A percentile compares a stretch with the other conserved stretches of the same genome.
phyloP scores from a whole-genome alignment of 768 basidiomycete genomes.

The Agrocybe praecox region DNA sequence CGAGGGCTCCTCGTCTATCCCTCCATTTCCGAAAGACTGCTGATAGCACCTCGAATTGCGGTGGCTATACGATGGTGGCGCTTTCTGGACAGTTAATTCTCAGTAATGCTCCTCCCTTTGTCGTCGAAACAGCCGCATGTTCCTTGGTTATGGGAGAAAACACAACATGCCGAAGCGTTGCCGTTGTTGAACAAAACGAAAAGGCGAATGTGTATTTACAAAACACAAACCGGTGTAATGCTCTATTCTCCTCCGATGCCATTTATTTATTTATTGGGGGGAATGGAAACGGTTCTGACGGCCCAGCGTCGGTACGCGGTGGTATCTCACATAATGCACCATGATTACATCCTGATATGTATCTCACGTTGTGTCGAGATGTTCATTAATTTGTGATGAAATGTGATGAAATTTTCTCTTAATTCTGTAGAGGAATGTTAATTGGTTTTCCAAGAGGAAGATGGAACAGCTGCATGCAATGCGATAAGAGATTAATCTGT shows the following conservation, averaged over 20 bases:
- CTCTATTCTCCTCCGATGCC: not conserved
- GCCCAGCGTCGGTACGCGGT: not conserved
- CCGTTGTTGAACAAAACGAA: not conserved
- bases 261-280: not conserved
- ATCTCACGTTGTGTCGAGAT: not conserved
- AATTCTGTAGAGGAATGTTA: not conserved
- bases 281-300: not conserved
- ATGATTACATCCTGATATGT: not conserved
- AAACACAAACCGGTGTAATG: not conserved
- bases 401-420: not conserved
- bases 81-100: not conserved
- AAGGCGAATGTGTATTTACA: not conserved
- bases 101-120: not conserved
- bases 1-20: not conserved
- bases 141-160: constrained; percentile 5
- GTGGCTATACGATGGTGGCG: constrained; percentile 19
- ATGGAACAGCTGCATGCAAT: too few relatives aligned
- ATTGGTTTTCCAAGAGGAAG: too few relatives aligned
- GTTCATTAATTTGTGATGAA: not conserved
- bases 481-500: not conserved
- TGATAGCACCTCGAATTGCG: constrained; percentile 18
- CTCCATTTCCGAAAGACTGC: constrained; percentile 1
- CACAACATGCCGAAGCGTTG: not conserved
- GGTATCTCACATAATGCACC: not conserved
- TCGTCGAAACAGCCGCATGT: constrained; percentile 9